Percentiles rank a stretch among this genome's conserved stretches.
Conservation (phyloP, 768 basidiomycete genomes). For the Psilocybe cubensis region DNA sequence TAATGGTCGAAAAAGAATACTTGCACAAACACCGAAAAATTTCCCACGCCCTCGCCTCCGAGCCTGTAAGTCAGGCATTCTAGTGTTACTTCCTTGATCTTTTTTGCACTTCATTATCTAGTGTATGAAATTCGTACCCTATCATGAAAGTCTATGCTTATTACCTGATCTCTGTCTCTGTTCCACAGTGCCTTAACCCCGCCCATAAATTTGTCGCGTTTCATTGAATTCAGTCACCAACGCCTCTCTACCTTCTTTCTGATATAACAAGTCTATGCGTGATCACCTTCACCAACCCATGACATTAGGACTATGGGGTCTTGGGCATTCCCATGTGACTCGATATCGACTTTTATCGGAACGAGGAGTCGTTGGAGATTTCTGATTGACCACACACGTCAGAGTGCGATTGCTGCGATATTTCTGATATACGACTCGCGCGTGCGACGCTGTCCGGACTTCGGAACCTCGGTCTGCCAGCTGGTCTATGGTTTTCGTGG, state of each 20-base stretch:
- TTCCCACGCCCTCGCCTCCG: background rate
- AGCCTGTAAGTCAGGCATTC: too few species aligned
- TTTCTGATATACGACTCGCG: background rate
- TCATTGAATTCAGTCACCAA: background rate
- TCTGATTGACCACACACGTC: background rate
- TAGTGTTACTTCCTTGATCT: too few species aligned
- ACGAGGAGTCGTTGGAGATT: background rate
- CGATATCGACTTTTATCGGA: background rate
- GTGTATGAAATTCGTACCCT: background rate
- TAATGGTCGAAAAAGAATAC: conserved; percentile 19
- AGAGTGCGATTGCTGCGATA: background rate
- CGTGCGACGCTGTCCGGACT: background rate
- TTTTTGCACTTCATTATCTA: too few species aligned
- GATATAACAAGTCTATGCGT: background rate
- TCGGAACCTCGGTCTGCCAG: conserved; percentile 8
- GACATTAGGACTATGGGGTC: background rate
- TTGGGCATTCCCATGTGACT: background rate
- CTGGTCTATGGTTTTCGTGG: conserved; percentile 5
- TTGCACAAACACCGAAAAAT: conserved; percentile 12
- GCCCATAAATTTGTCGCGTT: background rate
- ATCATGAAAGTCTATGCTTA: background rate
- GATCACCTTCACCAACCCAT: background rate
- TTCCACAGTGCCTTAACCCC: background rate
- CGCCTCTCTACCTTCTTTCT: conserved; percentile 1
- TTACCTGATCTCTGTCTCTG: background rate